Base-by-base conservation (phyloP, 345 rosid species). In the Syzygium aqueum region DNA sequence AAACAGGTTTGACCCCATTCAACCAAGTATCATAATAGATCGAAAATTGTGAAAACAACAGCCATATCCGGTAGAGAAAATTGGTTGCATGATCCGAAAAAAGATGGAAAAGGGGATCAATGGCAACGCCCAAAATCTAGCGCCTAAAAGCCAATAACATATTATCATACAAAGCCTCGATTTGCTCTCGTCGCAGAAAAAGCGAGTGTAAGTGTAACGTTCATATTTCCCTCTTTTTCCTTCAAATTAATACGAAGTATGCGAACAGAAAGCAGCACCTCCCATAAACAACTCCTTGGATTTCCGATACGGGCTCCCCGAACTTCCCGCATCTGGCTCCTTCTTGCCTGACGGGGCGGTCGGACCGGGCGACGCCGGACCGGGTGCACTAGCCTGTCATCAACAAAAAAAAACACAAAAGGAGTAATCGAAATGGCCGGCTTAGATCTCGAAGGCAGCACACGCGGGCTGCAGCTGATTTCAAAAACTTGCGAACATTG, bases 261-360 rank as follows among this genome's bases (percentile, higher is more conserved):
- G 51, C 51, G n/a, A 49, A 37, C 84, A 78, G 25, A 78, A 40
- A 37, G 25, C 51, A 37, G 25, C 51, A 37, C 27, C 50, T 40
- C 25, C 85, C 9, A 83, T 13, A n/a, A 51, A 50, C 85, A 83
- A 46, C 9, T 52, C 53, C 85, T 13, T 83, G 19, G 51, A 52
- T 43, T 43, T 43, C 46, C 46, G 46, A 43, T 43, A 43, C 46
- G 46, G 46, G 46, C 46, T 43, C 46, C 7, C 46, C 46, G 46
- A 43, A 43, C 46, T 43, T 43, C 46, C 46, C 7, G 46, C 46
- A 1, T 43, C 1, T 1, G 46, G 46, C 46, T 43, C 46, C 46
- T 4, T 43, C 46, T 43, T 43, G 46, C 7, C 1, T 1, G 89
- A 84, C 10, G 94, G 46, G 49, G 95, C 91, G 3, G 89, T 85